phyloP scores from a whole-genome alignment of 306 rosid genomes.

The Oxytropis ochrocephala region DNA sequence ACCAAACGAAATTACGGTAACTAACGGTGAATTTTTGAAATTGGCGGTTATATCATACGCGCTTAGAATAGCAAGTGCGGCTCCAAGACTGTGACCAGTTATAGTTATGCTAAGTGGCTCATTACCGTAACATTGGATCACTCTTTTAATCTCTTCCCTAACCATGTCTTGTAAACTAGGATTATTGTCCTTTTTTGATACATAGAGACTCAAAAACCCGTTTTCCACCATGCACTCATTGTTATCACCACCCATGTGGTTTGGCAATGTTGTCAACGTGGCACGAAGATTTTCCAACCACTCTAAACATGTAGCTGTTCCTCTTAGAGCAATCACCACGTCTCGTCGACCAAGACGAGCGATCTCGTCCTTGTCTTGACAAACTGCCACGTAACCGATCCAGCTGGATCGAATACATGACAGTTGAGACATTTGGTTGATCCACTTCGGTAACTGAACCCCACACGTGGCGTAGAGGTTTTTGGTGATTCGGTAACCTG shows the following conservation, averaged over 20 bases:
- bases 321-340: slow-evolving; percentile 59
- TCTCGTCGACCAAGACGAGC: slow-evolving; percentile 63
- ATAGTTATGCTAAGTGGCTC: slow-evolving; percentile 69
- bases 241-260: not conserved
- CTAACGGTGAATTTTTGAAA: slow-evolving; percentile 36
- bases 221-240: slow-evolving; percentile 55
- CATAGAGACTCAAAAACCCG: slow-evolving; percentile 70
- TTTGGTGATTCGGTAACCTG: slow-evolving; percentile 19
- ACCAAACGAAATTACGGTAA: slow-evolving; percentile 70
- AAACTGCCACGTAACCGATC: slow-evolving; percentile 76
- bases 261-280: slow-evolving; percentile 31
- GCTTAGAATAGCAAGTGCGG: slow-evolving; percentile 67
- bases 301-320: slow-evolving; percentile 68
- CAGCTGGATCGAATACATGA: slow-evolving; percentile 42
- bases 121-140: slow-evolving; percentile 42
- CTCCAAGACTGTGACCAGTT: slow-evolving; percentile 88
- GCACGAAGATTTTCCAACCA: slow-evolving; percentile 87
- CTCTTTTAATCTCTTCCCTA: slow-evolving; percentile 36
- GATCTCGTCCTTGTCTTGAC: slow-evolving; percentile 48
- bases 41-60: slow-evolving; percentile 56
- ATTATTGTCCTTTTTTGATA: slow-evolving; percentile 26
- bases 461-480: slow-evolving; percentile 31
- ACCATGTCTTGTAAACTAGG: slow-evolving; percentile 61
- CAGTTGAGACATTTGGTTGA: slow-evolving; percentile 5
- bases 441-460: slow-evolving; percentile 17